phyloP scores from a whole-genome alignment of 441 rosid genomes.

The Erodium moschatum region DNA sequence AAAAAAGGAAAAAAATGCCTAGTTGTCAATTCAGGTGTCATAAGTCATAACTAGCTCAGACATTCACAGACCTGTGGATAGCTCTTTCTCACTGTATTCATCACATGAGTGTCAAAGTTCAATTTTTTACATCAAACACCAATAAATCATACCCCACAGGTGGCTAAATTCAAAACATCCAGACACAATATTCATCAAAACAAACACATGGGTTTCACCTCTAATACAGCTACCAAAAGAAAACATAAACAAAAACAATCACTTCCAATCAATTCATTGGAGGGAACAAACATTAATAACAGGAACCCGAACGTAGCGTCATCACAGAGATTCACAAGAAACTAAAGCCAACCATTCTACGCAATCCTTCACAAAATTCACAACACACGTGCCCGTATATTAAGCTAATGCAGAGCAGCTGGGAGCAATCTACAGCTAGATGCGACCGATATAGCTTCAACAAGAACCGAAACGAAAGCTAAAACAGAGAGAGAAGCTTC shows the following conservation, averaged over 20 bases:
- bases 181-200: neutral
- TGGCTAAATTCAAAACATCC: neutral
- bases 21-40: neutral
- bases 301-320: constrained; percentile 6
- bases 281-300: neutral
- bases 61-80: neutral
- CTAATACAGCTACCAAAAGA: neutral
- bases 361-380: neutral
- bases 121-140: neutral
- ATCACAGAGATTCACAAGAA: neutral
- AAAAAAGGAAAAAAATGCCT: neutral
- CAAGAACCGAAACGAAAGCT: neutral
- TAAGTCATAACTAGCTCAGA: neutral
- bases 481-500: neutral
- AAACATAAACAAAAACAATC: neutral
- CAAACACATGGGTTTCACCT: constrained; percentile 5
- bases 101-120: neutral
- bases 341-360: neutral
- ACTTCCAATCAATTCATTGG: neutral
- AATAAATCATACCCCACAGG: neutral
- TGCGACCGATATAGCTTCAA: neutral
- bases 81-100: no score
- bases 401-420: constrained; percentile 1
- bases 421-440: neutral
- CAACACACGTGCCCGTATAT: neutral